Percentiles rank a stretch among this genome's conserved stretches.
Conservation (phyloP, 2,329 filamentous ascomycete genomes). For the Clonostachys byssicola region DNA sequence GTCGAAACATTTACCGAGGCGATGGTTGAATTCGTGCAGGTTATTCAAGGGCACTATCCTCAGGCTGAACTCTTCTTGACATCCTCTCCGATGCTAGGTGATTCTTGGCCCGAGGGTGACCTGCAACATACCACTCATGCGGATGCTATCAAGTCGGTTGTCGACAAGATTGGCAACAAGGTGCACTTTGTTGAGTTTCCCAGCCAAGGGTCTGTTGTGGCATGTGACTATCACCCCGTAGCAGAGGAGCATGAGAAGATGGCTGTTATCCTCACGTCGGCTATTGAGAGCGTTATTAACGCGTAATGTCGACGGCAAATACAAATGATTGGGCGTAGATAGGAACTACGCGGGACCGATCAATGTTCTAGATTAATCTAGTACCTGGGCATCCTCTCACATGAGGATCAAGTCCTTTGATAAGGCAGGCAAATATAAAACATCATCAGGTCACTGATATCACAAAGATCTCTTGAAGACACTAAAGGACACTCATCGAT, state of each 20-base stretch:
- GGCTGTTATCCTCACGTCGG: slow-evolving; percentile 17
- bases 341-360: no score
- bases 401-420: no score
- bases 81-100: slow-evolving; percentile 30
- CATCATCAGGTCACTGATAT: no score
- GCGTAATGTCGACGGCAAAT: no score
- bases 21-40: slow-evolving; percentile 21
- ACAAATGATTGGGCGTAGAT: no score
- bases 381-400: no score
- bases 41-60: slow-evolving; percentile 25
- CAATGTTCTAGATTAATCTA: no score
- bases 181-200: slow-evolving; percentile 35
- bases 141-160: slow-evolving; percentile 23
- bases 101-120: slow-evolving; percentile 27
- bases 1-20: slow-evolving; percentile 16
- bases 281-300: slow-evolving; percentile 11
- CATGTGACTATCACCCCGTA: slow-evolving; percentile 36
- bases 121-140: slow-evolving; percentile 29
- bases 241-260: slow-evolving; percentile 25
- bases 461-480: no score
- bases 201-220: slow-evolving; percentile 27
- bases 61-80: slow-evolving; percentile 31
- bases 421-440: no score
- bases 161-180: slow-evolving; percentile 18
- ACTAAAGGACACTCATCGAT: no score